phyloP scores from a whole-genome alignment of 176 grass and related monocot genomes.

The Saccharum officinarum region DNA sequence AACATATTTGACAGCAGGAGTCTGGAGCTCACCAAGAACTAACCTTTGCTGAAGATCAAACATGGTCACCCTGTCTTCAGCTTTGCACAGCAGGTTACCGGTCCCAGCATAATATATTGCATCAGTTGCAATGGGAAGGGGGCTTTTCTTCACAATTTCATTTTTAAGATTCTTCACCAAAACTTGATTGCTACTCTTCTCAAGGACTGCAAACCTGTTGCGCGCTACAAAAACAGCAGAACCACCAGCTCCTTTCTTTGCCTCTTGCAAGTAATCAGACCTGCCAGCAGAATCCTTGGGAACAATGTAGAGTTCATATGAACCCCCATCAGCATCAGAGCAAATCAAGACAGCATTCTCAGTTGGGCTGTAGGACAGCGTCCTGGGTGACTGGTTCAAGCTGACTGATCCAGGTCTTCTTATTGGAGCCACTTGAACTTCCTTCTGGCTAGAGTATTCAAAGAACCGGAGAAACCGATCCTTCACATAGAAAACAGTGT shows the following conservation, averaged over 20 bases:
- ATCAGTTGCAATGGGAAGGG: conserved; percentile 88
- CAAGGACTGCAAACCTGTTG: conserved; percentile 93
- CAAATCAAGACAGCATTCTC: conserved; percentile 96
- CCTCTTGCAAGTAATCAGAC: conserved; percentile 79
- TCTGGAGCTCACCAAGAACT: conserved; percentile 93
- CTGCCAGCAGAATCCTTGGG: conserved; percentile 76
- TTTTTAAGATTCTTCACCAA: conserved; percentile 97
- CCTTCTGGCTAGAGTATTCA: conserved; percentile 82
- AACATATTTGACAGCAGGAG: conserved; percentile 80
- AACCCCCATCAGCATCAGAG: conserved; percentile 88
- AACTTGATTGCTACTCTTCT: conserved; percentile 94
- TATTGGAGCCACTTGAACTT: conserved; percentile 84
- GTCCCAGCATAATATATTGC: conserved; percentile 96
- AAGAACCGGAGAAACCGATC: conserved; percentile 84
- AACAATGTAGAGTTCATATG: conserved; percentile 91
- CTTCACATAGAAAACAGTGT: conserved; percentile 88
- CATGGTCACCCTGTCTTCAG: conserved; percentile 85
- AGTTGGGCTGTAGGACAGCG: conserved; percentile 83
- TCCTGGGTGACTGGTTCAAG: conserved; percentile 86
- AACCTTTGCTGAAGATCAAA: conserved; percentile 96
- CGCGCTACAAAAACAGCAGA: conserved; percentile 95
- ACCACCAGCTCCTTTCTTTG: conserved; percentile 86
- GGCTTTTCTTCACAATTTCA: conserved; percentile 92
- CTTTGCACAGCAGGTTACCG: conserved; percentile 85
- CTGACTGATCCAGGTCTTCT: conserved; percentile 83